phyloP scores from a whole-genome alignment of 306 rosid species.

The Lupinus albus region DNA sequence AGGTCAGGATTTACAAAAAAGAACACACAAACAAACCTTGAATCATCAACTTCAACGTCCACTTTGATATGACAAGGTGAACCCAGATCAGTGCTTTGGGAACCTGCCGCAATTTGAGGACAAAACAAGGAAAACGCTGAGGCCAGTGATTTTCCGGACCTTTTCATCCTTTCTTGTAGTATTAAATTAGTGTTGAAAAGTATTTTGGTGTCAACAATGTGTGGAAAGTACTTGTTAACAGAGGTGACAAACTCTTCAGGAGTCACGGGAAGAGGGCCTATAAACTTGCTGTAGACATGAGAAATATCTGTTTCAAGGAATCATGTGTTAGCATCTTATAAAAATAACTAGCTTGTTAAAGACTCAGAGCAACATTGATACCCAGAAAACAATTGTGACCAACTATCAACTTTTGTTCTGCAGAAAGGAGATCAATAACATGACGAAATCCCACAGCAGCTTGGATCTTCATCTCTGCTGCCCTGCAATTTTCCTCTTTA shows the following conservation, averaged over 20 bases:
- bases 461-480: constrained; percentile 63
- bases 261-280: constrained; percentile 81
- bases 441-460: constrained; percentile 91
- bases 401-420: constrained; percentile 77
- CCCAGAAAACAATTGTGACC: constrained; percentile 96
- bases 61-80: constrained; percentile 57
- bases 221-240: constrained; percentile 70
- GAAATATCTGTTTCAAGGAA: constrained; percentile 72
- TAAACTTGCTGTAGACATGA: constrained; percentile 78
- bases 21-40: constrained; percentile 59
- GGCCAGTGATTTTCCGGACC: constrained; percentile 67
- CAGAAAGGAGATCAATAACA: constrained; percentile 87
- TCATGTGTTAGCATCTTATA: constrained; percentile 31
- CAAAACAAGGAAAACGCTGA: constrained; percentile 80
- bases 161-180: constrained; percentile 73
- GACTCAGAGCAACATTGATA: constrained; percentile 40
- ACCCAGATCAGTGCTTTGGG: constrained; percentile 44
- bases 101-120: constrained; percentile 69
- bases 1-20: constrained; percentile 20
- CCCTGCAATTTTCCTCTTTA: constrained; percentile 56
- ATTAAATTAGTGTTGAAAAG: constrained; percentile 58
- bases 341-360: constrained; percentile 26
- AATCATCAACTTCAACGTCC: constrained; percentile 80
- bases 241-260: constrained; percentile 78
- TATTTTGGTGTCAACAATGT: constrained; percentile 80